phyloP scores from a whole-genome alignment of 2,329 filamentous ascomycete genomes.

The Colletotrichum navitas region DNA sequence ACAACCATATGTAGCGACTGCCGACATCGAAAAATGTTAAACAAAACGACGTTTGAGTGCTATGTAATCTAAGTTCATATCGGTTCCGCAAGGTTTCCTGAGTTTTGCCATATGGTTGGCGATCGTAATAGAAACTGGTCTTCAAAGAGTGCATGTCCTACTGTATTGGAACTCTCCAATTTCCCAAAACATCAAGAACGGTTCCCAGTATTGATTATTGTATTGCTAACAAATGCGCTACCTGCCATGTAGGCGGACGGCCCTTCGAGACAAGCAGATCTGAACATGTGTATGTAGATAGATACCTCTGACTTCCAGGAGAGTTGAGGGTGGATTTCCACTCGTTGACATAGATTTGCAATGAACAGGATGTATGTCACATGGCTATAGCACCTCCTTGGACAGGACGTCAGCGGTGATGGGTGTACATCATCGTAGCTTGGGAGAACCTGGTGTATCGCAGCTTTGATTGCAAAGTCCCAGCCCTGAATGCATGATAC shows the following conservation, averaged over 20 bases:
- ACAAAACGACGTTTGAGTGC: not conserved
- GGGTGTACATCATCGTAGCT: not conserved
- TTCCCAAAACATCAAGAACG: no score
- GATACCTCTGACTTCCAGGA: not conserved
- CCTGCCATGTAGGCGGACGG: not conserved
- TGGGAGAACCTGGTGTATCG: not conserved
- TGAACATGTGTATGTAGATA: no score
- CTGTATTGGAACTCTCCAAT: not conserved
- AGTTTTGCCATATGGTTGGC: no score
- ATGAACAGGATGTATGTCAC: not conserved
- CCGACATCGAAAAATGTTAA: not conserved
- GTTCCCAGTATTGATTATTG: not conserved
- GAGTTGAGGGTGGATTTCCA: not conserved
- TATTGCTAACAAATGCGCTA: not conserved
- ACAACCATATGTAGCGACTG: not conserved
- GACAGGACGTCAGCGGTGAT: not conserved
- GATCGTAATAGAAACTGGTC: no score
- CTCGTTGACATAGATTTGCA: no score
- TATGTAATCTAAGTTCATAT: not conserved
- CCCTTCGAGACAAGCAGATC: not conserved
- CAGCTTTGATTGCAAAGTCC: not conserved
- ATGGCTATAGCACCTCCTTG: not conserved
- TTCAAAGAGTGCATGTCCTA: no score
- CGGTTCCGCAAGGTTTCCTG: not conserved
- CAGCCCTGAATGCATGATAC: not conserved